phyloP scores from a whole-genome alignment of 2,329 filamentous ascomycete species.

The Ophiostoma ulmi region DNA sequence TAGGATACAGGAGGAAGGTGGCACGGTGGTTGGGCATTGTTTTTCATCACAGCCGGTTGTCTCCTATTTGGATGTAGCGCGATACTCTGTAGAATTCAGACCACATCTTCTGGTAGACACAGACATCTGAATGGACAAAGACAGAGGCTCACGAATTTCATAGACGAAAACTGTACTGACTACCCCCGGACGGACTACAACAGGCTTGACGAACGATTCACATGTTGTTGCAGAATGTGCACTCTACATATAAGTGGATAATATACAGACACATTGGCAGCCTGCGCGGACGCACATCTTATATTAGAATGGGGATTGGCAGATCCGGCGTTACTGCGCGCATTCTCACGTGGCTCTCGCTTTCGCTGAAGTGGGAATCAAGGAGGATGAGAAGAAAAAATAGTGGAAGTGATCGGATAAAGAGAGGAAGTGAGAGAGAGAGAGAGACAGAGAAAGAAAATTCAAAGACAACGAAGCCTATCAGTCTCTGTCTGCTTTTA shows the following conservation, averaged over 20 bases:
- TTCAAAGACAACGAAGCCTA: background rate
- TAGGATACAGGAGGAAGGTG: background rate
- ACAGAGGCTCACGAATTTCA: background rate
- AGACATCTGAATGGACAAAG: too few relatives aligned
- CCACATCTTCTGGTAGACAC: too few relatives aligned
- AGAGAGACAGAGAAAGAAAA: background rate
- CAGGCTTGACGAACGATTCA: background rate
- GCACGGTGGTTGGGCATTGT: background rate
- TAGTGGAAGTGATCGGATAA: background rate
- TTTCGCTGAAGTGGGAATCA: background rate
- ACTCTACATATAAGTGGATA: background rate
- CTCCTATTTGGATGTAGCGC: background rate
- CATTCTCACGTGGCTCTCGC: slow-evolving; percentile 1
- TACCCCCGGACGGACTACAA: background rate
- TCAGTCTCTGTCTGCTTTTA: background rate
- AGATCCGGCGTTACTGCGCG: background rate
- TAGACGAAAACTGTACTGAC: background rate
- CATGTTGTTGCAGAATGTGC: slow-evolving; percentile 1
- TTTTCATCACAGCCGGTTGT: background rate
- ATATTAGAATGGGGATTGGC: background rate
- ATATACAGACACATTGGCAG: background rate
- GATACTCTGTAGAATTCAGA: background rate
- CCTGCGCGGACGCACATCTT: background rate
- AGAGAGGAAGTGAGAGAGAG: background rate
- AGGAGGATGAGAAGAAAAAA: too few relatives aligned